phyloP scores from a whole-genome alignment of 2,329 filamentous ascomycete species.

The Aspergillus thermomutatus region DNA sequence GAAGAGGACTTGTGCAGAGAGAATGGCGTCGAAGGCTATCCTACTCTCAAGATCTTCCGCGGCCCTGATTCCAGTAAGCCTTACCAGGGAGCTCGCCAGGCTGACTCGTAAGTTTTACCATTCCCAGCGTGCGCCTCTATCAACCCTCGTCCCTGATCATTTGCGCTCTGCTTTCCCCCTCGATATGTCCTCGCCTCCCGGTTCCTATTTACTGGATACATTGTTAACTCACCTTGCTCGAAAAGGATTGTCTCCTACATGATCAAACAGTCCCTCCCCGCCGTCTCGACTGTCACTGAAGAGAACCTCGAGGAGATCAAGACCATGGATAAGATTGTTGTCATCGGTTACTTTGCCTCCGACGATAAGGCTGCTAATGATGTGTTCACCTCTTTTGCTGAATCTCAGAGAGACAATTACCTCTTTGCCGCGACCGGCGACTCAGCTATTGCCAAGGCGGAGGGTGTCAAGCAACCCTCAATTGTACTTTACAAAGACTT shows the following conservation, averaged over 20 bases:
- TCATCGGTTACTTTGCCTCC: conserved; percentile 80
- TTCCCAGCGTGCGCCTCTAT: neutral
- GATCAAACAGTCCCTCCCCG: conserved; percentile 94
- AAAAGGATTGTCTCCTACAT: conserved; percentile 74
- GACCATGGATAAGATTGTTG: conserved; percentile 92
- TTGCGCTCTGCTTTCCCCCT: neutral
- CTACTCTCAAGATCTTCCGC: conserved; percentile 98
- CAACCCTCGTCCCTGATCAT: neutral
- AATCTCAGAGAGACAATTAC: conserved; percentile 81
- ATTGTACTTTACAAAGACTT: conserved; percentile 97
- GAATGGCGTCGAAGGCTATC: conserved; percentile 94
- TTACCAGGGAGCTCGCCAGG: conserved; percentile 88
- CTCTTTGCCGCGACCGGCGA: conserved; percentile 89
- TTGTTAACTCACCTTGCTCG: conserved; percentile 18
- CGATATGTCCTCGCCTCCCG: neutral
- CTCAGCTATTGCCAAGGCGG: conserved; percentile 77
- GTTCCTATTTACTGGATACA: neutral
- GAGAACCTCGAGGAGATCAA: conserved; percentile 94
- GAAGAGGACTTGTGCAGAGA: conserved; percentile 87
- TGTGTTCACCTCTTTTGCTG: conserved; percentile 70
- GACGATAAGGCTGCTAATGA: conserved; percentile 82
- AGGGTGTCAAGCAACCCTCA: conserved; percentile 81
- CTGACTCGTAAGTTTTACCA: conserved; percentile 55
- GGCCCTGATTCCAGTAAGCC: conserved; percentile 75
- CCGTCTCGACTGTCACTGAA: conserved; percentile 77